Base-by-base conservation (phyloP, 495 filamentous ascomycete genomes). In the Oidiodendron maius region DNA sequence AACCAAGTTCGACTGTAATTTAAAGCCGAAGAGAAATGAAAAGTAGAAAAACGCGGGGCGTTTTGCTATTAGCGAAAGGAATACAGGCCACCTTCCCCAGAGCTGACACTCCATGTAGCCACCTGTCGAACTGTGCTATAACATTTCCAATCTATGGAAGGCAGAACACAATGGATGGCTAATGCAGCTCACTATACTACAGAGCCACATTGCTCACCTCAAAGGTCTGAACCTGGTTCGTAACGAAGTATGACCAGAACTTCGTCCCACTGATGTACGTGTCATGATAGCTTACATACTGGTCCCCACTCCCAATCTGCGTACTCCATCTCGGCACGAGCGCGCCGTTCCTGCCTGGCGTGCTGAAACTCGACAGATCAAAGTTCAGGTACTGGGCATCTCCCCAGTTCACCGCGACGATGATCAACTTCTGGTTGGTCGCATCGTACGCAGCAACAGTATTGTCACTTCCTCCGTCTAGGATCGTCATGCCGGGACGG, bases 321-420 rank as follows among this genome's bases (percentile, higher is more conserved):
- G 63, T 68, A 11, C 48, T 56, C 65, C 65, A 68, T 22, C 65
- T 50, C 48, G 54, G 58, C 9, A 68, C 58, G 26, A 47, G 24
- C 12, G 62, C 50, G 2, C 63, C 65, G 40, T 59, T 47, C 2
- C 53, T 52, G 3, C 62, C 59, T 9, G 56, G 23, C 18, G 45
- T 44, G 23, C 34, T 48, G 37, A 67, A 67, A 23, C 46, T 49
- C 15, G 48, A 56, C 15, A 68, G 44, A 17, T 68, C 65, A 57
- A 68, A 65, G 26, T 59, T 68, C 10, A 68, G 38, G 22, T 64
- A 61, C 53, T 68, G 65, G 20, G 59, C 59, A 40, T 25, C 30
- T 12, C 50, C 56, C 65, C 63, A 67, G 38, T 68, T 68, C 17
- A 62, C 65, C 4, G 61, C 65, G 1, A 67, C 63, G 37, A 68